Evolutionary conservation across 2,329 filamentous ascomycete genomes (phyloP), one percentile per base, ranked within the genome.

Genomic region (Sarocladium strictum): DNA sequence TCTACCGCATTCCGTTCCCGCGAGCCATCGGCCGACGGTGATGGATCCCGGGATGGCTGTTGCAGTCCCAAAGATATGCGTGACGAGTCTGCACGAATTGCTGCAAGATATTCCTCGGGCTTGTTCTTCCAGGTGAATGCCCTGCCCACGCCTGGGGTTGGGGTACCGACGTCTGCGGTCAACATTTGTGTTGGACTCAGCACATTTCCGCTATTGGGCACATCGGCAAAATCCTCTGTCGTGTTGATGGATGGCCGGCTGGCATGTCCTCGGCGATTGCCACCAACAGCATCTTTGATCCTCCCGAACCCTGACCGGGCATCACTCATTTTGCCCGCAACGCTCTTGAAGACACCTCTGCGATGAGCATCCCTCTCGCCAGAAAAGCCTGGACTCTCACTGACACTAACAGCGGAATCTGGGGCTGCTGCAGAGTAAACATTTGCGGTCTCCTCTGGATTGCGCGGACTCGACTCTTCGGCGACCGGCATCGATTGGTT

Each of bases 241-340:
- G 24, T 63, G 60, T 1, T 58, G 10, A 66, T 58, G 3, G 81
- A 84, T n/a, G 76, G 75, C 14, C 78, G 77, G 59, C 69, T 76
- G 47, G 65, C 62, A 57, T 86, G 81, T 1, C 79, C 77, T 58
- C 76, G 76, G n/a, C 76, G 65, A 11, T 72, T 73, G 14, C 77
- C 76, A 1, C 89, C 89, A 33, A 96, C 87, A 2, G 85, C 90
- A 65, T 93, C 90, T 64, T 92, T 92, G 67, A 97, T 91, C 33
- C 89, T 85, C 1, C 88, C 89, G 55, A 96, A 79, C 0, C 91
- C 90, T 55, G 87, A 90, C 47, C 87, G 85, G 45, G 90, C 89
- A 68, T 95, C 90, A 58, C 81, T 88, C 65, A 89, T 87, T 60
- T 87, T 87, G 4, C 83, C 89, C 2, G 87, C 87, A 15, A 94